These are phyloP conservation scores for Sugiyamaella pinicola DNA, from an alignment of 1,139 yeast species.

Conservation along the genomic window DNA sequence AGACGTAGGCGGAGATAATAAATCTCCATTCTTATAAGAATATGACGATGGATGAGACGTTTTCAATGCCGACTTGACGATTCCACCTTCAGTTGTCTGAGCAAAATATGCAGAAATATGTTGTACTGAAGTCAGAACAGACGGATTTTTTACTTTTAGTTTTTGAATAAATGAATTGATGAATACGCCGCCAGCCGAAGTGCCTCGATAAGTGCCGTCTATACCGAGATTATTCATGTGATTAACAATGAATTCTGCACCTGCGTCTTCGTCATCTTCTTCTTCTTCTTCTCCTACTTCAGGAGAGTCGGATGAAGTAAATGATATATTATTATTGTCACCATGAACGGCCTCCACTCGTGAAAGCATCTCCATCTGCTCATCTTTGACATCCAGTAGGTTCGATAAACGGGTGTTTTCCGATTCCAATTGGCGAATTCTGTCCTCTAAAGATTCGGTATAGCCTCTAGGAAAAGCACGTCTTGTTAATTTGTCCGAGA, in stretches of 20 bases:
- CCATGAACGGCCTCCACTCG: constrained; percentile 34
- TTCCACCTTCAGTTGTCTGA: constrained; percentile 21
- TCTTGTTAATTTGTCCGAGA: constrained; percentile 69
- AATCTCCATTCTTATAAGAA: background rate
- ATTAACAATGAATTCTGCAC: constrained; percentile 34
- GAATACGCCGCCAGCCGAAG: constrained; percentile 42
- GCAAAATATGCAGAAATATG: constrained; percentile 24
- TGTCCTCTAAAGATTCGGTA: constrained; percentile 68
- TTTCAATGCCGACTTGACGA: constrained; percentile 14
- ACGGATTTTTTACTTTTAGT: constrained; percentile 32
- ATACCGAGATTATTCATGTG: constrained; percentile 36
- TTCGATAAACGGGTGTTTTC: constrained; percentile 56
- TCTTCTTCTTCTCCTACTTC: no score
- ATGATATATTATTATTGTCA: background rate
- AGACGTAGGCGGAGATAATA: constrained; percentile 21
- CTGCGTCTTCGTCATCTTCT: constrained; percentile 32
- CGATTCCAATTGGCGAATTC: constrained; percentile 62
- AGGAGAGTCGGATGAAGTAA: constrained; percentile 8
- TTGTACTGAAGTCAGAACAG: constrained; percentile 29
- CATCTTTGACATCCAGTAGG: constrained; percentile 61
- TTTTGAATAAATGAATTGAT: constrained; percentile 37
- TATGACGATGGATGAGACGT: constrained; percentile 21
- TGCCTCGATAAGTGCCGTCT: constrained; percentile 41
- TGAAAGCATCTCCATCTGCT: constrained; percentile 51
- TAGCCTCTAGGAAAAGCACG: constrained; percentile 75